phyloP scores from a whole-genome alignment of 1,284 basidiomycete genomes.

The Ustilago cynodontis region DNA sequence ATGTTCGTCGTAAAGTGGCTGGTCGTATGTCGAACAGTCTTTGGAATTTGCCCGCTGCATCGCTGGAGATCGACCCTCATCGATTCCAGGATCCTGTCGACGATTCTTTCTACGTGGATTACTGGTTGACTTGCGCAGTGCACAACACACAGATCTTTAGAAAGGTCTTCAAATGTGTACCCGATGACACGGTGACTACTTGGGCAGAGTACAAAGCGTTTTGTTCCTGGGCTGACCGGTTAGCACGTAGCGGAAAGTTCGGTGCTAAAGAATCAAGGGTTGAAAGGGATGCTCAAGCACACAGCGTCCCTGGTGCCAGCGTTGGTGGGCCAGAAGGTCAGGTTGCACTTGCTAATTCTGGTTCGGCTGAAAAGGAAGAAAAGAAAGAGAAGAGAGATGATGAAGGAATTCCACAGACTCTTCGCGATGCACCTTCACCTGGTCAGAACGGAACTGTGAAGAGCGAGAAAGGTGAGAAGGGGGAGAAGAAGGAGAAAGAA shows the following conservation, averaged over 20 bases:
- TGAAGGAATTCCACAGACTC: slow-evolving; percentile 19
- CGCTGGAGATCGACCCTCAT: slow-evolving; percentile 54
- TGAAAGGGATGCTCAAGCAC: slow-evolving; percentile 44
- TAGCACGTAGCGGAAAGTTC: slow-evolving; percentile 51
- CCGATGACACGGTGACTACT: slow-evolving; percentile 67
- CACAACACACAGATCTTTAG: slow-evolving; percentile 68
- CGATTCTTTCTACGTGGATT: slow-evolving; percentile 60
- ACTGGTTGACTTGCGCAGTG: slow-evolving; percentile 63
- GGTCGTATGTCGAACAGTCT: slow-evolving; percentile 51
- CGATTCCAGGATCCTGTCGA: slow-evolving; percentile 59
- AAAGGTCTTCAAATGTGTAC: slow-evolving; percentile 67
- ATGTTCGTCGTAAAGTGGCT: slow-evolving; percentile 38
- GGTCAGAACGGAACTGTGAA: slow-evolving; percentile 11
- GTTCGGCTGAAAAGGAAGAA: not conserved
- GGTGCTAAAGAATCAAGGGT: slow-evolving; percentile 33
- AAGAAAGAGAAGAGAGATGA: slow-evolving; percentile 12
- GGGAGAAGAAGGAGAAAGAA: slow-evolving; percentile 22
- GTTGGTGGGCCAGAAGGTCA: slow-evolving; percentile 43
- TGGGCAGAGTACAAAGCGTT: slow-evolving; percentile 68
- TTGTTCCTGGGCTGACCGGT: slow-evolving; percentile 53
- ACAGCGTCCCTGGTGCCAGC: slow-evolving; percentile 49
- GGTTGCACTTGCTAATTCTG: not conserved
- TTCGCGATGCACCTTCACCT: slow-evolving; percentile 24
- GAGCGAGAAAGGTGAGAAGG: slow-evolving; percentile 8
- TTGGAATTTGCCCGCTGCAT: slow-evolving; percentile 47